These are phyloP conservation scores for Nicotiana undulata DNA, from an alignment of 257 asterid genomes.

Conservation along the genomic window DNA sequence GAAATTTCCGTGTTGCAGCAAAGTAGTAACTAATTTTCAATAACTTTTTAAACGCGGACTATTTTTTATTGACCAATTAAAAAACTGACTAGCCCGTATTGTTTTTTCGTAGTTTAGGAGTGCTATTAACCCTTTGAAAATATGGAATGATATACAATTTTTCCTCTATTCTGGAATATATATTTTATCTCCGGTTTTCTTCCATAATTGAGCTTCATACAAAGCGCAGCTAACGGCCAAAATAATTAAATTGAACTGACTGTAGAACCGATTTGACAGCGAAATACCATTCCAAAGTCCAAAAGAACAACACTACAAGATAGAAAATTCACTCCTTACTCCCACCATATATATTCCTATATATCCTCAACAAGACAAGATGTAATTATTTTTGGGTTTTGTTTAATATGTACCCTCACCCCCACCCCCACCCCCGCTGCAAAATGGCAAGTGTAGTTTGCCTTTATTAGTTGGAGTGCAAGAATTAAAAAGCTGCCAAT, in stretches of 20 bases:
- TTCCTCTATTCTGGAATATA: too few relatives aligned
- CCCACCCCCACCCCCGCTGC: neutral
- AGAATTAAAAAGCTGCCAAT: slow-evolving; percentile 12
- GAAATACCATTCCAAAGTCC: neutral
- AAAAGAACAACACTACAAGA: neutral
- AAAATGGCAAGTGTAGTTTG: neutral
- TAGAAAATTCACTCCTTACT: neutral
- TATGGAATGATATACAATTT: too few relatives aligned
- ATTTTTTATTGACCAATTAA: too few relatives aligned
- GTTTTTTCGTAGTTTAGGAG: too few relatives aligned
- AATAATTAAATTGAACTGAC: neutral
- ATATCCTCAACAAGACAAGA: too few relatives aligned
- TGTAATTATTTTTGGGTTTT: neutral
- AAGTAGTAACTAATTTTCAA: too few relatives aligned
- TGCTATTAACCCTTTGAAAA: too few relatives aligned
- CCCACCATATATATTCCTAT: too few relatives aligned
- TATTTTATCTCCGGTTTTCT: neutral
- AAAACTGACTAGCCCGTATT: too few relatives aligned
- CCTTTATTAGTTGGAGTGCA: slow-evolving; percentile 16
- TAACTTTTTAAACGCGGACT: too few relatives aligned
- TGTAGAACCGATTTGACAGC: neutral
- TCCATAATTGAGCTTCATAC: neutral
- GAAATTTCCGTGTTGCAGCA: too few relatives aligned
- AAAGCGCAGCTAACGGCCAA: neutral
- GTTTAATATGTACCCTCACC: neutral